Evolutionary conservation across 1,139 yeast species (phyloP), one percentile per base, ranked within the genome.

Genomic region (Sugiyamaella paludigena): DNA sequence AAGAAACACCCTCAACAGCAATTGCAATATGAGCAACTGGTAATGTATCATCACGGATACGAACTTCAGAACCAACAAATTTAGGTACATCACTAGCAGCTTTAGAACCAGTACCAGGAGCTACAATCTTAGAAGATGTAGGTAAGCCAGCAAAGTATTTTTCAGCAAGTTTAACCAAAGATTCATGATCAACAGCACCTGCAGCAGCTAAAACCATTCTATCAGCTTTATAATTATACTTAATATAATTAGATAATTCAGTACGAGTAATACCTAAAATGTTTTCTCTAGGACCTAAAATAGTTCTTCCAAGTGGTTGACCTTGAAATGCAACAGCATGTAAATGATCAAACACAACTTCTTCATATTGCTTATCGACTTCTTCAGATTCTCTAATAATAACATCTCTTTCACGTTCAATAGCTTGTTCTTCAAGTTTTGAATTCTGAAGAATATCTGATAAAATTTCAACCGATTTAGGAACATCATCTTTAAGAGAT

Each of bases 291-390:
- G 99, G 98, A 0, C 99, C 99, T 55, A 92, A 74, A 54, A 92
- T 92, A n/a, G 98, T 94, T 70, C 98, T 83, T 26, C 98, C 99
- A 57, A 92, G 76, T 46, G 96, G 95, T 69, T 94, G 98, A 57
- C 80, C 83, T 66, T 81, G 87, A 73, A 80, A 92, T 7, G 96
- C 91, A 29, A 91, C 88, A 38, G 95, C 88, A 71, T 92, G 99
- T 51, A 92, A 75, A 69, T 94, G 95, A 70, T 92, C 99, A 69
- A 94, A 94, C 11, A 94, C 96, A 40, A 92, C 98, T 69, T 92
- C 99, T 67, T 92, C 98, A 65, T 87, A 87, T 94, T 88, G 89
- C 72, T 91, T 92, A 68, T 91, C 98, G 51, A 92, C 98, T 70
- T 92, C 98, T 68, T 94, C 98, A 60, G 94, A 82, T 70, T 92